Percentiles rank a stretch among this genome's conserved stretches.
These are phyloP conservation scores for Alternaria gaisen DNA, from an alignment of 2,329 filamentous ascomycete species.

Conservation along the genomic window DNA sequence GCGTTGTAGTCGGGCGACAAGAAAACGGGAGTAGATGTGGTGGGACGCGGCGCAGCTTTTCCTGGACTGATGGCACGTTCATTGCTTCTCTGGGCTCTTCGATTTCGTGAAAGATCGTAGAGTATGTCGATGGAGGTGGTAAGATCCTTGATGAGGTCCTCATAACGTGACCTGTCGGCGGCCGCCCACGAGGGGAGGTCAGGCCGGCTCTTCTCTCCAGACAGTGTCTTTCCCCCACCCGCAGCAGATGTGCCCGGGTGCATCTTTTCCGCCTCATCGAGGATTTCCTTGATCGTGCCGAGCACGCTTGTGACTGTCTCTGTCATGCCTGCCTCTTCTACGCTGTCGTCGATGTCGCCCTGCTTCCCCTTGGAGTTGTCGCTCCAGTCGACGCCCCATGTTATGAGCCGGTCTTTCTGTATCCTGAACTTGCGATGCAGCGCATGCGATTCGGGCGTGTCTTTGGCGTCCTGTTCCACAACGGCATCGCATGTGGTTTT, in stretches of 20 bases:
- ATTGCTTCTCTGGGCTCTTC: conserved; percentile 54
- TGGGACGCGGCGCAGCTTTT: conserved; percentile 32
- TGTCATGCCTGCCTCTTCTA: conserved; percentile 72
- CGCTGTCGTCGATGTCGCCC: conserved; percentile 76
- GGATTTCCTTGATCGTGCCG: conserved; percentile 80
- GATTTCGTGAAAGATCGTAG: conserved; percentile 76
- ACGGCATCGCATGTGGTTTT: conserved; percentile 80
- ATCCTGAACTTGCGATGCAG: conserved; percentile 80
- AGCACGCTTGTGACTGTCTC: conserved; percentile 82
- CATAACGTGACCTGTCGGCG: conserved; percentile 78
- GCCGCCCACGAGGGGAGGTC: conserved; percentile 55
- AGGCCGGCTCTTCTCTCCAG: conserved; percentile 50
- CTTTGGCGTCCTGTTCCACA: conserved; percentile 65
- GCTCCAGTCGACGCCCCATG: conserved; percentile 84
- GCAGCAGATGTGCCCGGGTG: conserved; percentile 61
- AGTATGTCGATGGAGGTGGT: conserved; percentile 82
- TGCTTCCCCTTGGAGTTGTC: conserved; percentile 67
- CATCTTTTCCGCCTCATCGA: conserved; percentile 78
- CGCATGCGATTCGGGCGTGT: conserved; percentile 72
- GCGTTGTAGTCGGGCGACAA: conserved; percentile 49
- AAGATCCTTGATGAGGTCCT: conserved; percentile 76
- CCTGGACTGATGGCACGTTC: conserved; percentile 27
- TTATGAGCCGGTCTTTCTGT: conserved; percentile 79
- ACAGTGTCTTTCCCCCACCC: conserved; percentile 41
- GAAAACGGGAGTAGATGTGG: conserved; percentile 35